Evolutionary conservation across 768 basidiomycete species (phyloP).

Genomic region (Amanita inopinata): DNA sequence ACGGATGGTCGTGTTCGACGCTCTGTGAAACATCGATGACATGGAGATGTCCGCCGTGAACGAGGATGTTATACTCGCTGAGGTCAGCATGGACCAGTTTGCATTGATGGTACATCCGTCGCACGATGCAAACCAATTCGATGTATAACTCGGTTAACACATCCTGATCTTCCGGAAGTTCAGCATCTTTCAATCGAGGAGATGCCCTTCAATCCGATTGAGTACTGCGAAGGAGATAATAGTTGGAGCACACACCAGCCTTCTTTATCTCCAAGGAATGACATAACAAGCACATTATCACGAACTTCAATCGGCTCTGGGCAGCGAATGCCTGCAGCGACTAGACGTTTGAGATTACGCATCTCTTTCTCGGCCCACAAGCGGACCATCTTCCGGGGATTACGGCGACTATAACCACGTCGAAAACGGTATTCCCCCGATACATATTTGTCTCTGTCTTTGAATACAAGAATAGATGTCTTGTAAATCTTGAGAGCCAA

Average conservation of each 20-base stretch:
- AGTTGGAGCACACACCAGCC: conserved; percentile 54
- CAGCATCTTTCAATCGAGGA: conserved; percentile 87
- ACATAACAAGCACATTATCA: conserved; percentile 96
- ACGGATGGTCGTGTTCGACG: conserved; percentile 96
- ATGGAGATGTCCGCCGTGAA: conserved; percentile 69
- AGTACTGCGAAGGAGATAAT: conserved; percentile 1
- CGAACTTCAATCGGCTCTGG: conserved; percentile 90
- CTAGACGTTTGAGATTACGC: conserved; percentile 84
- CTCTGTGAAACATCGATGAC: conserved; percentile 99
- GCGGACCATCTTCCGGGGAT: conserved; percentile 97
- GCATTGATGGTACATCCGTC: conserved; percentile 84
- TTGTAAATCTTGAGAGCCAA: conserved; percentile 97
- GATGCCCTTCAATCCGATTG: conserved; percentile 56
- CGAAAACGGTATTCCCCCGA: conserved; percentile 94
- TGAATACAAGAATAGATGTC: conserved; percentile 95
- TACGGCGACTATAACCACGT: conserved; percentile 77
- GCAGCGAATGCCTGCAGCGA: conserved; percentile 73
- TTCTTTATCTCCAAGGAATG: conserved; percentile 72
- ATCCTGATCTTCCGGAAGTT: conserved; percentile 19
- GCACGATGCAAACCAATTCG: conserved; percentile 70
- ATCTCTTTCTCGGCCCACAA: conserved; percentile 99
- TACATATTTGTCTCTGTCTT: conserved; percentile 95
- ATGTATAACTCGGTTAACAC: conserved; percentile 52
- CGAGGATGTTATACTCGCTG: conserved; percentile 96
- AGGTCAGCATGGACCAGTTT: conserved; percentile 96